phyloP scores from a whole-genome alignment of 345 rosid species.

The Rhodamnia argentea region DNA sequence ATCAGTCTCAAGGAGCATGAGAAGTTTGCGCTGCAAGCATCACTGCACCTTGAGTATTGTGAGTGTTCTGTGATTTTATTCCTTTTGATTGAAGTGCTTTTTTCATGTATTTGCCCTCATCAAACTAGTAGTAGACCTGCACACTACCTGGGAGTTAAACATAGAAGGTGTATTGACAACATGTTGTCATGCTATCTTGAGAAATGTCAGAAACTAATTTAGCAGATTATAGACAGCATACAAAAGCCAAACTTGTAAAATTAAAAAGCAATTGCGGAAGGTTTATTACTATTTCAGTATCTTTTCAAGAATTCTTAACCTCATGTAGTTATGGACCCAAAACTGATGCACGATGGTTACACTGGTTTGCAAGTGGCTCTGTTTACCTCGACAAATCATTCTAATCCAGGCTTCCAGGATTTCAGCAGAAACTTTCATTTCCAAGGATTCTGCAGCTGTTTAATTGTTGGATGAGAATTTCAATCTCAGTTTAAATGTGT shows the following conservation, averaged over 20 bases:
- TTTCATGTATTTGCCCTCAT: neutral
- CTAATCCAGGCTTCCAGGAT: neutral
- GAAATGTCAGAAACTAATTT: neutral
- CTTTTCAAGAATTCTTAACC: neutral
- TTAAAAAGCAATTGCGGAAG: neutral
- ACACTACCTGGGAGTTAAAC: neutral
- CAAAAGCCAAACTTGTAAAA: neutral
- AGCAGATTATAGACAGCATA: neutral
- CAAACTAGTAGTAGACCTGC: neutral
- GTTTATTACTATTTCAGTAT: neutral
- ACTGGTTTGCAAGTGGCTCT: neutral
- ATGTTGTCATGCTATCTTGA: neutral
- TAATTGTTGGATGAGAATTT: neutral
- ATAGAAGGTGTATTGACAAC: neutral
- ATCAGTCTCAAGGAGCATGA: conserved; percentile 55
- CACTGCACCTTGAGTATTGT: conserved; percentile 42
- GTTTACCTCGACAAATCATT: neutral
- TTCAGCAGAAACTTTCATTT: neutral
- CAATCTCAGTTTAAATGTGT: neutral
- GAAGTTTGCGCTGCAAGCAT: conserved; percentile 53
- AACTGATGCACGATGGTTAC: neutral
- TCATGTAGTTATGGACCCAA: neutral
- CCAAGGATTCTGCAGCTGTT: neutral
- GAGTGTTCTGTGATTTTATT: conserved; percentile 13
- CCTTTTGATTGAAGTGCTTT: neutral